These are phyloP conservation scores for Mucor velutinosus DNA, from an alignment of 371 early-diverging fungal species.

Conservation along the genomic window DNA sequence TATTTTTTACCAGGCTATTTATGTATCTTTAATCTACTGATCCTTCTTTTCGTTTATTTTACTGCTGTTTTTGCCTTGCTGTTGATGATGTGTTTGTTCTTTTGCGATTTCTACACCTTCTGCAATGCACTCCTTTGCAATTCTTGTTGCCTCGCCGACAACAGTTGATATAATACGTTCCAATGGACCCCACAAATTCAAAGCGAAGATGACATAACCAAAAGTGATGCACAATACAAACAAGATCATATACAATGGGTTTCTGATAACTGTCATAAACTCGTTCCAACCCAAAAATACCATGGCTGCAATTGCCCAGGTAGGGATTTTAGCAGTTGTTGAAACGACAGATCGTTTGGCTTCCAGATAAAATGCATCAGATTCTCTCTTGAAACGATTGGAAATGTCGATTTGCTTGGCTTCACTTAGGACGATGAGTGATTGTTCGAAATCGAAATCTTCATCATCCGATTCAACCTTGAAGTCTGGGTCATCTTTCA, in stretches of 20 bases:
- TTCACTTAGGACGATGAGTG: slow-evolving; percentile 67
- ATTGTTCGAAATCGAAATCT: slow-evolving; percentile 65
- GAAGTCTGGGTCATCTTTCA: slow-evolving; percentile 42
- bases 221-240: slow-evolving; percentile 48
- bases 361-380: slow-evolving; percentile 90
- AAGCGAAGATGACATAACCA: slow-evolving; percentile 62
- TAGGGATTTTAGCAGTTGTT: slow-evolving; percentile 82
- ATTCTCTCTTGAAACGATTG: slow-evolving; percentile 85
- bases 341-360: slow-evolving; percentile 93
- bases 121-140: slow-evolving; percentile 29
- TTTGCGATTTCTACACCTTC: slow-evolving; percentile 4
- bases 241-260: slow-evolving; percentile 78
- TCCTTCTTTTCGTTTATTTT: not conserved
- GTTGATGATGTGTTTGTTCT: not conserved
- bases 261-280: slow-evolving; percentile 77
- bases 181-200: slow-evolving; percentile 72
- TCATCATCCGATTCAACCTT: slow-evolving; percentile 41
- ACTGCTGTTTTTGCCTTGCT: not conserved
- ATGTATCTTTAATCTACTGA: not conserved
- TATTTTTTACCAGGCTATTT: not conserved
- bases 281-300: slow-evolving; percentile 93
- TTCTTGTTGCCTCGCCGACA: slow-evolving; percentile 43
- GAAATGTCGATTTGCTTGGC: slow-evolving; percentile 75
- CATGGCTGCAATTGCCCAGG: slow-evolving; percentile 82
- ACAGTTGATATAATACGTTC: slow-evolving; percentile 51